These are phyloP conservation scores for Cercospora sp. DNA, from an alignment of 2,329 filamentous ascomycete species.

Conservation along the genomic window DNA sequence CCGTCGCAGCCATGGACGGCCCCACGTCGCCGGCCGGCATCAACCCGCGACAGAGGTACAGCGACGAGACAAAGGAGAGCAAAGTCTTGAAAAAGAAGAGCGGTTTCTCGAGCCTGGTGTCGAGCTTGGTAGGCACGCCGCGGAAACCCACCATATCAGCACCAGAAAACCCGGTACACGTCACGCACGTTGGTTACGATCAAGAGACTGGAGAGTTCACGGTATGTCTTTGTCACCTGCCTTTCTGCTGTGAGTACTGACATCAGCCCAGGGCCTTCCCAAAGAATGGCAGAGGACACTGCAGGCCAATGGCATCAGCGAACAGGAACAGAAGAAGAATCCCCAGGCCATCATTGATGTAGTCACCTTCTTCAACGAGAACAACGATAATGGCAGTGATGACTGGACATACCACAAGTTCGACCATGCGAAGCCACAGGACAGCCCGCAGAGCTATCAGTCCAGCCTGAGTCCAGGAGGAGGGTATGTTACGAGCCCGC, in stretches of 20 bases:
- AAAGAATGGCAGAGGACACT: constrained; percentile 98
- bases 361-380: constrained; percentile 96
- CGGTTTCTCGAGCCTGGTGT: constrained; percentile 85
- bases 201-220: constrained; percentile 96
- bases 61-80: constrained; percentile 72
- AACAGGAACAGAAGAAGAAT: constrained; percentile 93
- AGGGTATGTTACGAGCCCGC: constrained; percentile 68
- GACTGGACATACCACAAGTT: constrained; percentile 96
- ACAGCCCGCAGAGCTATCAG: constrained; percentile 40
- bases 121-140: constrained; percentile 77
- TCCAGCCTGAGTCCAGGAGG: constrained; percentile 41
- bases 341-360: constrained; percentile 95
- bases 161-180: constrained; percentile 94
- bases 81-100: constrained; percentile 75
- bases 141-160: constrained; percentile 94
- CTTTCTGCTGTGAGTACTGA: not conserved
- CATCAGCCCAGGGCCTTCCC: constrained; percentile 68
- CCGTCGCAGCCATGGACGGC: constrained; percentile 52
- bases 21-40: constrained; percentile 50
- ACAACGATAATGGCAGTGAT: constrained; percentile 74
- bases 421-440: constrained; percentile 72
- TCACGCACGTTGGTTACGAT: constrained; percentile 97
- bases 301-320: constrained; percentile 92
- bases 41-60: constrained; percentile 68
- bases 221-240: constrained; percentile 41